Percentiles rank a stretch among this genome's conserved stretches.
phyloP scores from a whole-genome alignment of 352 stramenopile species.

The Aphanomyces euteiches region DNA sequence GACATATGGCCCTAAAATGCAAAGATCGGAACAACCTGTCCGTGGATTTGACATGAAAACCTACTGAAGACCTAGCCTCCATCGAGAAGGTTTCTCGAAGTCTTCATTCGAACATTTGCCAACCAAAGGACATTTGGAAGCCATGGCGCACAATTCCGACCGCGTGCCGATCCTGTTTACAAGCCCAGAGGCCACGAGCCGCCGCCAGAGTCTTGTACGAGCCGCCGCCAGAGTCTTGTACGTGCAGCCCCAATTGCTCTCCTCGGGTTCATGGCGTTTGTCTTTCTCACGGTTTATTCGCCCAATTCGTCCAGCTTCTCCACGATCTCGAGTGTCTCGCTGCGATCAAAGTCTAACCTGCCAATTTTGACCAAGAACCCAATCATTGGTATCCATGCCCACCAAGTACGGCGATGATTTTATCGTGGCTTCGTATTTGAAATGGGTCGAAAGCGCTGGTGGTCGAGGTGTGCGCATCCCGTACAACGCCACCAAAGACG shows the following conservation, averaged over 20 bases:
- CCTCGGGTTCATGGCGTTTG: not conserved
- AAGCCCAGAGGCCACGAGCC: not conserved
- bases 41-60: no score
- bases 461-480: constrained; percentile 68
- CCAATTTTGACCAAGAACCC: constrained; percentile 13
- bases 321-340: not conserved
- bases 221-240: no score
- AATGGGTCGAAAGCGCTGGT: constrained; percentile 72
- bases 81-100: not conserved
- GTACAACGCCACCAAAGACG: constrained; percentile 60
- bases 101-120: constrained; percentile 1
- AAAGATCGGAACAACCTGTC: no score
- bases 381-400: constrained; percentile 27
- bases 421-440: constrained; percentile 75
- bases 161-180: constrained; percentile 4
- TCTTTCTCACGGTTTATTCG: not conserved
- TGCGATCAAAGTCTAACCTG: not conserved
- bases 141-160: not conserved
- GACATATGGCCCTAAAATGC: no score
- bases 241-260: not conserved
- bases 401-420: constrained; percentile 51
- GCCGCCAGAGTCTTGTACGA: not conserved
- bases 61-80: not conserved
- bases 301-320: not conserved
- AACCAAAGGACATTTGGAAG: not conserved